Conservation (phyloP, 2,329 filamentous ascomycete species). For the Botrytis squamosa region DNA sequence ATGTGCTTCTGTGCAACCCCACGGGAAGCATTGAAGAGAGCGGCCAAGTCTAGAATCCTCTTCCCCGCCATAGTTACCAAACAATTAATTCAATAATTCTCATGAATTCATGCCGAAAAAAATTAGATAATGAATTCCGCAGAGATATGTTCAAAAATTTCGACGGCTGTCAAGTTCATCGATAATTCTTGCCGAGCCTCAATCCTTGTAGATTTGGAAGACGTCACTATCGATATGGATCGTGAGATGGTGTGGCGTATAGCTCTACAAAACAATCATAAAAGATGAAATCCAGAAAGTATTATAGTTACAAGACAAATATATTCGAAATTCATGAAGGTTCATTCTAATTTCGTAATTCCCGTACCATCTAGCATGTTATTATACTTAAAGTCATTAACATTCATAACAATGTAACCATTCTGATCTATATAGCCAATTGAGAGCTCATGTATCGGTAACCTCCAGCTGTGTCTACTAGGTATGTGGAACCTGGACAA, state of each 20-base stretch:
- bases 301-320: not conserved
- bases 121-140: not conserved
- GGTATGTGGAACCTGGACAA: not conserved
- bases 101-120: slow-evolving; percentile 27
- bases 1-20: slow-evolving; percentile 64
- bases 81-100: slow-evolving; percentile 10
- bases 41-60: slow-evolving; percentile 69
- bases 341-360: not conserved
- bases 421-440: not conserved
- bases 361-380: not conserved
- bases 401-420: not conserved
- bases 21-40: slow-evolving; percentile 67
- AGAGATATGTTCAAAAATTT: not conserved
- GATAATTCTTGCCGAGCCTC: slow-evolving; percentile 11
- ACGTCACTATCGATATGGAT: slow-evolving; percentile 1
- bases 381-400: not conserved
- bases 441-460: not conserved
- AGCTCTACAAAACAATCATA: not conserved
- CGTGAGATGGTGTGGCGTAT: not conserved
- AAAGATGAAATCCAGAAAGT: not conserved
- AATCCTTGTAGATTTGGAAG: slow-evolving; percentile 12
- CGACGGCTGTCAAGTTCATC: not conserved
- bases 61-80: slow-evolving; percentile 51
- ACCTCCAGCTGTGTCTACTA: not conserved
- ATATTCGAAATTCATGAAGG: no score